Conservation (phyloP, 73 alveolate genomes). For the Paramecium sonneborni region DNA sequence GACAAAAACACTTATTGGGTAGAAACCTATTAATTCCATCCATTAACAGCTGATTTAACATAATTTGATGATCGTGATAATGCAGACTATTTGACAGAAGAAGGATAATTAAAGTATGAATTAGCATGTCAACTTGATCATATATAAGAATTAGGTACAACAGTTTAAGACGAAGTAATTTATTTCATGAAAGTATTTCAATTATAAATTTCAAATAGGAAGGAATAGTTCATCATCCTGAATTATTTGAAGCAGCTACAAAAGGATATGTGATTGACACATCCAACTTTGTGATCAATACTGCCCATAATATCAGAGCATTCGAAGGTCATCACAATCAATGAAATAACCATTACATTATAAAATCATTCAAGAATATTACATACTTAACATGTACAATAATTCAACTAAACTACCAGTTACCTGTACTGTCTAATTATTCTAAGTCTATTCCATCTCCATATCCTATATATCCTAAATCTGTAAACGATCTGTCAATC, state of each 20-base stretch:
- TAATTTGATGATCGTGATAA: slow-evolving; percentile 79
- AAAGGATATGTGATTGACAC: slow-evolving; percentile 92
- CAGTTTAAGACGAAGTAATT: slow-evolving; percentile 82
- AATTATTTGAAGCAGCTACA: slow-evolving; percentile 80
- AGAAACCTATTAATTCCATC: slow-evolving; percentile 81
- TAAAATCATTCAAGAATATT: neutral
- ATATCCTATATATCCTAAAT: slow-evolving; percentile 50
- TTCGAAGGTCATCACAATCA: slow-evolving; percentile 87
- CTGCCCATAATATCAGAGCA: slow-evolving; percentile 86
- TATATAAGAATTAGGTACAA: slow-evolving; percentile 84
- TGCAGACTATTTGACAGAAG: slow-evolving; percentile 77
- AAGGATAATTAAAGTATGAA: slow-evolving; percentile 85
- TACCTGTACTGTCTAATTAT: slow-evolving; percentile 47
- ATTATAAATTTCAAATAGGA: slow-evolving; percentile 64
- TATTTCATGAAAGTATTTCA: slow-evolving; percentile 77
- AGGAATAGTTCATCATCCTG: slow-evolving; percentile 92
- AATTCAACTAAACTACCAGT: slow-evolving; percentile 34
- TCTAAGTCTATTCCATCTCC: slow-evolving; percentile 56
- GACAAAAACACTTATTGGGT: slow-evolving; percentile 86
- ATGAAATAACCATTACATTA: slow-evolving; percentile 38
- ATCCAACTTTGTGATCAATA: slow-evolving; percentile 86
- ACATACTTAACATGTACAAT: neutral
- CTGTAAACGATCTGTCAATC: slow-evolving; percentile 37
- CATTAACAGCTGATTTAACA: slow-evolving; percentile 77
- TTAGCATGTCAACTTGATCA: slow-evolving; percentile 85